phyloP scores from a whole-genome alignment of 202 grass and related monocot species.

The Brachypodium distachyon region DNA sequence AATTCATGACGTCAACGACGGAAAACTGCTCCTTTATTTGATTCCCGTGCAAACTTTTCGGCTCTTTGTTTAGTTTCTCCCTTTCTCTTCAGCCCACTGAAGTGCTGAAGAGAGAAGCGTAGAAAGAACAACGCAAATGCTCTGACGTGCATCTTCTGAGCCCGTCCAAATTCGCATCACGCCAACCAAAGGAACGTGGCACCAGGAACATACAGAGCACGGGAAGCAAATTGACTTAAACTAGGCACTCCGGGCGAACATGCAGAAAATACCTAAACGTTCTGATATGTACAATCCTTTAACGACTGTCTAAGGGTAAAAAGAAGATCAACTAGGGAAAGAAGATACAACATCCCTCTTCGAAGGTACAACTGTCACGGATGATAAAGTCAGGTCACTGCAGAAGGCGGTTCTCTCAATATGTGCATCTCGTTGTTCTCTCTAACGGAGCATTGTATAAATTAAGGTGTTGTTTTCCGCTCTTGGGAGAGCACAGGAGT shows the following conservation, averaged over 20 bases:
- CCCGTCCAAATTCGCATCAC: not conserved
- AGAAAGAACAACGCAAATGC: not conserved
- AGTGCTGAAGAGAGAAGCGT: not conserved
- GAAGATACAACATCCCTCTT: constrained; percentile 1
- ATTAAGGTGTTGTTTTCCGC: not conserved
- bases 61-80: no score
- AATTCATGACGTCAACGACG: constrained; percentile 19
- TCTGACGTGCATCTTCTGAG: not conserved
- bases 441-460: not conserved
- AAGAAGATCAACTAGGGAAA: not conserved
- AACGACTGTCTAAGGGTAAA: not conserved
- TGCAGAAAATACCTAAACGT: not conserved
- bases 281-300: constrained; percentile 26
- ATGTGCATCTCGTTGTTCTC: not conserved
- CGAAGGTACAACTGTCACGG: constrained; percentile 15
- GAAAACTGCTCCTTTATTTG: not conserved
- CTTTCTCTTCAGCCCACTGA: not conserved
- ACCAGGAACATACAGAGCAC: no score
- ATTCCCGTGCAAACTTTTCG: not conserved
- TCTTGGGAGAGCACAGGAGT: not conserved
- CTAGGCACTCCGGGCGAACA: not conserved
- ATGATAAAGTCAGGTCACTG: not conserved
- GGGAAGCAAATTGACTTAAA: not conserved
- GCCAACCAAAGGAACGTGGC: not conserved
- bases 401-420: constrained; percentile 11